Conservation (phyloP, 192 early-diverging fungal genomes). For the Podila verticillata region DNA sequence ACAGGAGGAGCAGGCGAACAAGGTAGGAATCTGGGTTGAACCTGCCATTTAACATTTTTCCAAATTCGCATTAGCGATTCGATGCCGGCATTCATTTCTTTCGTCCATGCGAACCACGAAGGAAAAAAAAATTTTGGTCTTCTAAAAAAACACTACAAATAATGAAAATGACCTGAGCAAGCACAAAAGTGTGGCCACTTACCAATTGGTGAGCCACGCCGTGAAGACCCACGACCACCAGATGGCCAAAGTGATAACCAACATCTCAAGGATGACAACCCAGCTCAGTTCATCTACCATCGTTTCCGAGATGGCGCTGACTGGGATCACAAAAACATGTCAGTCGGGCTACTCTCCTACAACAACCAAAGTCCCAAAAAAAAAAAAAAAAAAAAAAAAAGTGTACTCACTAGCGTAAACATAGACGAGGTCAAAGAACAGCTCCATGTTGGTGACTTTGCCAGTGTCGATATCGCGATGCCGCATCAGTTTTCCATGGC, state of each 20-base stretch:
- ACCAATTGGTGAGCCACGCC: conserved; percentile 34
- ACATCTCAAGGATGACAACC: conserved; percentile 24
- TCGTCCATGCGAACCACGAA: neutral
- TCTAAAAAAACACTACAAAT: neutral
- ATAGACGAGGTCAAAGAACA: conserved; percentile 45
- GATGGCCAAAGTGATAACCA: conserved; percentile 33
- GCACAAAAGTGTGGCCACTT: neutral
- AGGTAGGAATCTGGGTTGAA: conserved; percentile 48
- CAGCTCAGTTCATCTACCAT: conserved; percentile 29
- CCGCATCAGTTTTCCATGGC: conserved; percentile 16
- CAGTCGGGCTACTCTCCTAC: neutral
- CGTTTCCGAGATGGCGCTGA: conserved; percentile 33
- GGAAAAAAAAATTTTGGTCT: neutral
- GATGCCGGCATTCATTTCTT: neutral
- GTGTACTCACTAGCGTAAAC: conserved; percentile 37
- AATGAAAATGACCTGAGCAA: neutral
- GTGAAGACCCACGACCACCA: conserved; percentile 43
- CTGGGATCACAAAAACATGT: neutral
- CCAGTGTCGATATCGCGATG: neutral
- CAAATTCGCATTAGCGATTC: neutral
- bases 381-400: neutral
- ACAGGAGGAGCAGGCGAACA: conserved; percentile 19
- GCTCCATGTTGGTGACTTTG: conserved; percentile 35
- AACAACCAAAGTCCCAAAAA: no score
- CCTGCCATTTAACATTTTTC: conserved; percentile 3